These are phyloP conservation scores for Lathyrus tuberosus DNA, from an alignment of 306 rosid species.

Conservation along the genomic window DNA sequence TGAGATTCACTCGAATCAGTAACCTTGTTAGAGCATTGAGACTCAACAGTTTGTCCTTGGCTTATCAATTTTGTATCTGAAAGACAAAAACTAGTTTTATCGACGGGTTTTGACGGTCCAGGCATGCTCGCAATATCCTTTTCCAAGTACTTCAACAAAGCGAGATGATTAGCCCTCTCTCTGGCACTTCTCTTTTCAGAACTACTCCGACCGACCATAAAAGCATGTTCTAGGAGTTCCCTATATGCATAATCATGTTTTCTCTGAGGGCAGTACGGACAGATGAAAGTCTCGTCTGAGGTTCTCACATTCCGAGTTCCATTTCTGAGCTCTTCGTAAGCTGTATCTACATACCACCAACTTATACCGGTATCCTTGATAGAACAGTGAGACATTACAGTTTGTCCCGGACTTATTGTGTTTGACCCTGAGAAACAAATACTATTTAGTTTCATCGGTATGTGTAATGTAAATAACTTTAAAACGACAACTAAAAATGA, in stretches of 20 bases:
- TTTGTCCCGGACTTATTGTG: slow-evolving; percentile 46
- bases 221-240: slow-evolving; percentile 93
- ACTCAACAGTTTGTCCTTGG: slow-evolving; percentile 47
- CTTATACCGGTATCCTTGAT: slow-evolving; percentile 61
- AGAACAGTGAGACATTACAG: slow-evolving; percentile 47
- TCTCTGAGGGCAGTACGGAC: slow-evolving; percentile 82
- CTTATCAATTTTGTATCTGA: slow-evolving; percentile 46
- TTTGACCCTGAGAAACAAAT: slow-evolving; percentile 43
- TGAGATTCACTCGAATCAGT: slow-evolving; percentile 62
- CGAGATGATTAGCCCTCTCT: slow-evolving; percentile 86
- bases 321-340: slow-evolving; percentile 68
- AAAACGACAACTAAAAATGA: background rate
- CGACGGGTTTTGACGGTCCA: slow-evolving; percentile 53
- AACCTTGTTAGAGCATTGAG: slow-evolving; percentile 56
- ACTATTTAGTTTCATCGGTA: background rate
- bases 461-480: background rate
- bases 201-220: slow-evolving; percentile 86
- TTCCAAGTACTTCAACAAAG: slow-evolving; percentile 74
- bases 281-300: slow-evolving; percentile 62
- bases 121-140: slow-evolving; percentile 56
- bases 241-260: slow-evolving; percentile 60
- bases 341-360: slow-evolving; percentile 61
- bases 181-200: slow-evolving; percentile 73
- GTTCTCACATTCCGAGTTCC: slow-evolving; percentile 62
- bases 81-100: slow-evolving; percentile 29